Conservation (phyloP, 2,329 filamentous ascomycete genomes). For the Drechslerella dactyloides region DNA sequence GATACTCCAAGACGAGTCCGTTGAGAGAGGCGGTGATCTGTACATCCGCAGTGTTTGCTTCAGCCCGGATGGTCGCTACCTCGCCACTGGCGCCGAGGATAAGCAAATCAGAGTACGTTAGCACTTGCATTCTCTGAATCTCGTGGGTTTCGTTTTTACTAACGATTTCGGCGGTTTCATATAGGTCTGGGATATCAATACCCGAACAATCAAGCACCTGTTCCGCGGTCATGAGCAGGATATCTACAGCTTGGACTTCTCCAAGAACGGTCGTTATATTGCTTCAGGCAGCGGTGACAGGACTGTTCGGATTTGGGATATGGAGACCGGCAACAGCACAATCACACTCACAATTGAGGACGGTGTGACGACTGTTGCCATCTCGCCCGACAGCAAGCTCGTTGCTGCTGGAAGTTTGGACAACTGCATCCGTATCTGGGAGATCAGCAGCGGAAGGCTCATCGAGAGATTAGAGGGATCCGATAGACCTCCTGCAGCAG, state of each 20-base stretch:
- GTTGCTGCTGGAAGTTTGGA: conserved; percentile 43
- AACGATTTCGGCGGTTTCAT: conserved; percentile 15
- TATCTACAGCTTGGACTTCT: conserved; percentile 64
- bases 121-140: conserved; percentile 24
- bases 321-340: conserved; percentile 29
- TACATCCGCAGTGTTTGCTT: conserved; percentile 99
- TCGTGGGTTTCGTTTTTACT: background rate
- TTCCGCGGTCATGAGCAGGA: conserved; percentile 98
- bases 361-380: conserved; percentile 46
- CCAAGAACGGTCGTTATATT: conserved; percentile 42
- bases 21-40: conserved; percentile 86
- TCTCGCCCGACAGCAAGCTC: conserved; percentile 43
- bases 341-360: conserved; percentile 64
- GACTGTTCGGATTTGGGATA: conserved; percentile 47
- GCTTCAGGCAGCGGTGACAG: conserved; percentile 41
- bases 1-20: conserved; percentile 84
- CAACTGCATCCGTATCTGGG: conserved; percentile 47
- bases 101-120: conserved; percentile 86
- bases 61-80: conserved; percentile 90
- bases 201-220: conserved; percentile 82
- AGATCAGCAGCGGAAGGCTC: conserved; percentile 70
- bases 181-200: conserved; percentile 92
- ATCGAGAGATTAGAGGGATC: conserved; percentile 65
- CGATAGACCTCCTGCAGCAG: conserved; percentile 79
- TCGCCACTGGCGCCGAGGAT: conserved; percentile 96